Evolutionary conservation across 2,329 filamentous ascomycete genomes (phyloP).

Genomic region (Fusarium fujikuroi): DNA sequence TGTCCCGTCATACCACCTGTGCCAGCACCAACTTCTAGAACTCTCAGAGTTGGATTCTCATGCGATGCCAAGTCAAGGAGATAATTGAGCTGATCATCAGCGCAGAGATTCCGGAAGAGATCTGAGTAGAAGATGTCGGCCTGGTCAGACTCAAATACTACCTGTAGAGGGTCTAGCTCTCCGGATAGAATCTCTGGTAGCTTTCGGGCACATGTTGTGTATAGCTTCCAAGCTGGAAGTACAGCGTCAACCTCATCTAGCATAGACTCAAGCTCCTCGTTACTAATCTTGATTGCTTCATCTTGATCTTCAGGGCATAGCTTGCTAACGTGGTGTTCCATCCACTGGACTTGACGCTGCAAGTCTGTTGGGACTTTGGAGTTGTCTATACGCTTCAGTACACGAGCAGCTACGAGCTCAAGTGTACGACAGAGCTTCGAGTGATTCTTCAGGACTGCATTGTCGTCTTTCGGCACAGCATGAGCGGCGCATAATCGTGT

Average conservation of each 20-base stretch:
- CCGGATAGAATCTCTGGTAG: neutral
- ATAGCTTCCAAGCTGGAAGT: slow-evolving; percentile 5
- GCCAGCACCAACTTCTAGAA: slow-evolving; percentile 10
- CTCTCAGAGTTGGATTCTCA: neutral
- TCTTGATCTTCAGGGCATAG: neutral
- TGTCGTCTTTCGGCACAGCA: neutral
- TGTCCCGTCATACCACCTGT: slow-evolving; percentile 4
- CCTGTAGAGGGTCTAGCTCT: neutral
- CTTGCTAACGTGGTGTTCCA: slow-evolving; percentile 8
- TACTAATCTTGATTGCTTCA: neutral
- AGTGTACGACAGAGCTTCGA: neutral
- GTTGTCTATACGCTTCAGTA: neutral
- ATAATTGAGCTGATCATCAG: neutral
- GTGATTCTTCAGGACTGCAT: neutral
- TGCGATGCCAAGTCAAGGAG: neutral
- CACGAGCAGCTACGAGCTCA: neutral
- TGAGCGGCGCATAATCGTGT: neutral
- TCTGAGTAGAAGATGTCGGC: slow-evolving; percentile 9
- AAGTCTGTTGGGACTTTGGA: neutral
- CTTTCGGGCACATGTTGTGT: neutral
- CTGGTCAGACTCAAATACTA: slow-evolving; percentile 4
- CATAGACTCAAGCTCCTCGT: neutral
- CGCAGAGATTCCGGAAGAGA: neutral
- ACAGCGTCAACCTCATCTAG: neutral
- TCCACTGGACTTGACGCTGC: slow-evolving; percentile 1